Conservation (phyloP, 208 protist species). For the Acanthamoeba lenticulata region DNA sequence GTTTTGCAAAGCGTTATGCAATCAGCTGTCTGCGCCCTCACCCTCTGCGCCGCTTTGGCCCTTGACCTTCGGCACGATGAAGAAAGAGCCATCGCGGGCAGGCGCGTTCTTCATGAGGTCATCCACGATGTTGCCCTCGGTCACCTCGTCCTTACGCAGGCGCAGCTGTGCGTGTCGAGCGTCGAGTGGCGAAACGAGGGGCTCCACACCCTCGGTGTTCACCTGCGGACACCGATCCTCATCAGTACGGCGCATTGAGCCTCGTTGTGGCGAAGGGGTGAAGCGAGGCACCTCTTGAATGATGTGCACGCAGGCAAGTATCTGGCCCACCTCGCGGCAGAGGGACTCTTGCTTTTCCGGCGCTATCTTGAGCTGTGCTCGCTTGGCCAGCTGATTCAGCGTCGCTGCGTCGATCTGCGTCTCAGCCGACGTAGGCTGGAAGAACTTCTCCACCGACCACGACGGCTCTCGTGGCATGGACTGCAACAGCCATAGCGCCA, state of each 20-base stretch:
- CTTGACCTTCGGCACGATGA: conserved; percentile 26
- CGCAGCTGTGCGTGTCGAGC: background rate
- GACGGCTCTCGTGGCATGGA: background rate
- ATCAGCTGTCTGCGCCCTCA: background rate
- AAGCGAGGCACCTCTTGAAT: conserved; percentile 11
- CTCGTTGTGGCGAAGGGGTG: background rate
- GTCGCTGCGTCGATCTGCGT: conserved; percentile 17
- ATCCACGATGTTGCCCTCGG: background rate
- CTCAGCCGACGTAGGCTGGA: background rate
- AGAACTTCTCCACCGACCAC: conserved; percentile 53
- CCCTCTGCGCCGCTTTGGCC: conserved; percentile 6
- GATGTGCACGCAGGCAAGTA: conserved; percentile 39
- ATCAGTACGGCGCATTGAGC: background rate
- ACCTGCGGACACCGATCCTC: background rate
- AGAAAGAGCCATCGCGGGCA: background rate
- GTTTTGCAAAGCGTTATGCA: no score
- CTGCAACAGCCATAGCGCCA: background rate
- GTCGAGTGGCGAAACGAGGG: conserved; percentile 1
- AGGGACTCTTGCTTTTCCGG: conserved; percentile 23
- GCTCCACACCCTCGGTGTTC: conserved; percentile 28
- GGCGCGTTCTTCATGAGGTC: conserved; percentile 10
- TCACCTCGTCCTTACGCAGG: background rate
- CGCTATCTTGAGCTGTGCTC: background rate
- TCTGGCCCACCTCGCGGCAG: conserved; percentile 20
- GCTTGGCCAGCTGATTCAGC: background rate